Base-by-base conservation (phyloP, 192 early-diverging fungal species). In the Fimicolochytrium jonesii region DNA sequence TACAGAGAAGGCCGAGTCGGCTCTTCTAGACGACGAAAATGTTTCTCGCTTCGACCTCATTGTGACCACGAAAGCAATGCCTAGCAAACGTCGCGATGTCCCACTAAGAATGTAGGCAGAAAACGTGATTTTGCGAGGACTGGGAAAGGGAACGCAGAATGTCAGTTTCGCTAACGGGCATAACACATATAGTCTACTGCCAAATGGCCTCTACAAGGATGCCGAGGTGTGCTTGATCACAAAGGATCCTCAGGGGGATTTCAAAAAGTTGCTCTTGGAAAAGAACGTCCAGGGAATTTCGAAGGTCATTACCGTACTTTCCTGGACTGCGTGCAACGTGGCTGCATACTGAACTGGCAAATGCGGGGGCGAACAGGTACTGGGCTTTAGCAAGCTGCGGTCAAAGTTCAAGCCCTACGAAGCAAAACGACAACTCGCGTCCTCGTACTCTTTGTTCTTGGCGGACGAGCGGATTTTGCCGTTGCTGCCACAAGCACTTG, bases 211-310 rank as follows among this genome's bases (percentile, higher is more conserved):
- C 37, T 78, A 83, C 46, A 69, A 67, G 34, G 67, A 82, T n/a
- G 74, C 77, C 53, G 81, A 88, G 48, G 82, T 96, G 17, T 97
- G 94, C 70, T 69, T 98, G 54, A 85, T 98, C 61, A 88, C 87
- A 32, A 95, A 93, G 76, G 90, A 90, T 57, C 87, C 90, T 22
- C 85, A 91, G 68, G 74, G 79, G 56, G 80, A 85, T n/a, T 86
- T 78, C 71, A 89, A 94, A 58, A 84, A 88, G 22, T 69, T 86
- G 61, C 62, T 98, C 10, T 72, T 70, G 44, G 59, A 71, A 26
- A 83, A 88, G 49, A 71, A 80, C 17, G 73, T 92, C 50, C 83
- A 74, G 59, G 39, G 78, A 48, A 42, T 95, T 25, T 73, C 72
- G 59, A 90, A 87, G 71, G 87, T 83, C 54, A 57, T 42, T 28